Percentiles rank a stretch among this genome's conserved stretches.
Evolutionary conservation across 2,329 filamentous ascomycete species (phyloP).

Genomic region (Fusarium staphyleae): DNA sequence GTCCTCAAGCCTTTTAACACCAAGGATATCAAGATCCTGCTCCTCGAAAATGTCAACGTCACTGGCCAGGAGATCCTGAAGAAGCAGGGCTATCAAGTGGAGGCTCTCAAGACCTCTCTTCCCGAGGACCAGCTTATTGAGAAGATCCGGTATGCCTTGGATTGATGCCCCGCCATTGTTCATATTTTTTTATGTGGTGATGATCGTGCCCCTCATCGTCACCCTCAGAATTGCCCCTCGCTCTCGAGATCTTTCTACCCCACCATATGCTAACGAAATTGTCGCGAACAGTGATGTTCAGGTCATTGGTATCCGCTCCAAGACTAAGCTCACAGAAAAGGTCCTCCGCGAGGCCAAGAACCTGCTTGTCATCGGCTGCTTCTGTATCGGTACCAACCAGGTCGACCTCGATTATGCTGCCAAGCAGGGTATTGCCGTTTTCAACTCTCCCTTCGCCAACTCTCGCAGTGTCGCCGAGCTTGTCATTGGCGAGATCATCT

Average conservation of each 20-base stretch:
- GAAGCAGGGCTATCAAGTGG: constrained; percentile 93
- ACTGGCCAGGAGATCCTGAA: constrained; percentile 84
- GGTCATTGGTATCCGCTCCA: constrained; percentile 97
- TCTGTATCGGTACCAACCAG: constrained; percentile 98
- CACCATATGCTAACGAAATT: constrained; percentile 22
- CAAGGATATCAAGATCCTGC: constrained; percentile 93
- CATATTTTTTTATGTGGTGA: constrained; percentile 17
- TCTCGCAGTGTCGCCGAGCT: constrained; percentile 96
- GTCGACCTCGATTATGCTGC: constrained; percentile 87
- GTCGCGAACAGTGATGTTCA: constrained; percentile 76
- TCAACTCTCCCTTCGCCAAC: constrained; percentile 99
- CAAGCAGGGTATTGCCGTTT: constrained; percentile 88
- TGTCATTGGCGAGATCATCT: constrained; percentile 93
- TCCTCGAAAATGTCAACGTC: constrained; percentile 95
- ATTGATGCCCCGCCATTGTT: constrained; percentile 25
- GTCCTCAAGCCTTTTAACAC: constrained; percentile 94
- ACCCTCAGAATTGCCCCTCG: constrained; percentile 19
- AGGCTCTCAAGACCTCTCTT: constrained; percentile 86
- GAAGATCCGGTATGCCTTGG: constrained; percentile 79
- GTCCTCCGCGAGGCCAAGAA: constrained; percentile 91
- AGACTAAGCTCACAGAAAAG: constrained; percentile 89
- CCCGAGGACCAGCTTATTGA: constrained; percentile 94
- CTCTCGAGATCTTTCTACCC: constrained; percentile 9
- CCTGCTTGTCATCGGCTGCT: constrained; percentile 94
- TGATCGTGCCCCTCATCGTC: constrained; percentile 26